Evolutionary conservation across 768 basidiomycete species (phyloP).

Genomic region (Suillus weaverae): DNA sequence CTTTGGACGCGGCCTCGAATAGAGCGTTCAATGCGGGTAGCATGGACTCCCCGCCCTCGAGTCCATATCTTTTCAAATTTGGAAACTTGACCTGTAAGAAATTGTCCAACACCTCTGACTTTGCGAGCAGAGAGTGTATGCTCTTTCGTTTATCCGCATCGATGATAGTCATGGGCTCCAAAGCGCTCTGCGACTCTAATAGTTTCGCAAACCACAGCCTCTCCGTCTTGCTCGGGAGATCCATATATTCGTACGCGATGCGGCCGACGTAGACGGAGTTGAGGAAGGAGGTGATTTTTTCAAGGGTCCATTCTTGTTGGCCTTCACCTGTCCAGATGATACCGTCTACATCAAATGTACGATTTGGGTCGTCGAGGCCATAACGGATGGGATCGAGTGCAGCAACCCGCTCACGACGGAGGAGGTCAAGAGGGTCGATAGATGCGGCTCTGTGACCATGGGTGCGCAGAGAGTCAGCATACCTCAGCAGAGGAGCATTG

Average conservation of each 20-base stretch:
- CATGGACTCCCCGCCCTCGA: constrained; percentile 96
- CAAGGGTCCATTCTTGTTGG: constrained; percentile 62
- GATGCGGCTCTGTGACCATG: constrained; percentile 84
- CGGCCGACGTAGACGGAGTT: constrained; percentile 76
- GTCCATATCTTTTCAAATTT: constrained; percentile 81
- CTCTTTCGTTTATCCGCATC: constrained; percentile 47
- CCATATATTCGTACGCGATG: constrained; percentile 93
- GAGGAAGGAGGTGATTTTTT: constrained; percentile 69
- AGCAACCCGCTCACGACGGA: constrained; percentile 77
- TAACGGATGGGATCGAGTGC: constrained; percentile 80
- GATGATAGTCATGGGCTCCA: constrained; percentile 30
- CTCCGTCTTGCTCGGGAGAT: constrained; percentile 83
- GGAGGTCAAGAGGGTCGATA: constrained; percentile 86
- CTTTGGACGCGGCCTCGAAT: constrained; percentile 64
- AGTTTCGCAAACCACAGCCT: constrained; percentile 87
- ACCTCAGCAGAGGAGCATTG: constrained; percentile 82
- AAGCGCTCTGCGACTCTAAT: constrained; percentile 56
- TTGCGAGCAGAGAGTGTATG: constrained; percentile 67
- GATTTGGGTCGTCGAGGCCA: constrained; percentile 55
- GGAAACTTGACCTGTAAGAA: constrained; percentile 89
- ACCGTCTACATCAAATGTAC: constrained; percentile 72
- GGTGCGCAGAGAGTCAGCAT: constrained; percentile 84
- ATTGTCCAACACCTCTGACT: constrained; percentile 80
- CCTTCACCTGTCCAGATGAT: constrained; percentile 66
- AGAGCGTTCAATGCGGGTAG: constrained; percentile 80